phyloP scores from a whole-genome alignment of 1,139 yeast genomes.

The Hansenula sp. region DNA sequence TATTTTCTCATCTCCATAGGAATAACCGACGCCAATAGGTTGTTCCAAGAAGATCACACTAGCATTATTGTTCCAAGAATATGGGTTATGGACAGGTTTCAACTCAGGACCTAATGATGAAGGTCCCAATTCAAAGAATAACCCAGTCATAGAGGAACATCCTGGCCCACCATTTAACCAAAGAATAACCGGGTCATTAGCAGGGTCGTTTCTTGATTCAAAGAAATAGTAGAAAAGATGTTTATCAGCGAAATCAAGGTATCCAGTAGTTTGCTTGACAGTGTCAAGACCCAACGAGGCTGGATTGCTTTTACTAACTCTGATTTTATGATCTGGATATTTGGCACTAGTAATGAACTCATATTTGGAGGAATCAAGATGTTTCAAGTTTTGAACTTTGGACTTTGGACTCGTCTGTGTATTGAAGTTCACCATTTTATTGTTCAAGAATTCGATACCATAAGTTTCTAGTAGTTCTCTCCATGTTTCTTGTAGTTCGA shows the following conservation, averaged over 20 bases:
- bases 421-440: neutral
- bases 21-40: conserved; percentile 76
- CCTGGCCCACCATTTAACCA: conserved; percentile 83
- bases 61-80: conserved; percentile 70
- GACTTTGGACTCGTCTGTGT: neutral
- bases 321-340: conserved; percentile 35
- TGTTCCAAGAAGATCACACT: conserved; percentile 69
- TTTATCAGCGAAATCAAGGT: conserved; percentile 60
- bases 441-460: neutral
- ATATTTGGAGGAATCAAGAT: neutral
- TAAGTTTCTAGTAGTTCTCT: neutral
- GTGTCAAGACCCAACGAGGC: conserved; percentile 46
- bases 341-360: conserved; percentile 21
- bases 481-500: neutral
- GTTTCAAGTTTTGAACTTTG: neutral
- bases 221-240: conserved; percentile 82
- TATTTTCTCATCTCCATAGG: conserved; percentile 54
- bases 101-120: conserved; percentile 47
- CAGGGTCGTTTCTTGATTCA: conserved; percentile 66
- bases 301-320: conserved; percentile 41
- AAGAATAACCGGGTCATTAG: conserved; percentile 57
- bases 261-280: conserved; percentile 62
- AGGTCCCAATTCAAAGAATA: conserved; percentile 67
- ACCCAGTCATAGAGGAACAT: conserved; percentile 65
- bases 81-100: conserved; percentile 53